These are phyloP conservation scores for Corchorus capsularis DNA, from an alignment of 345 rosid genomes.

Conservation along the genomic window DNA sequence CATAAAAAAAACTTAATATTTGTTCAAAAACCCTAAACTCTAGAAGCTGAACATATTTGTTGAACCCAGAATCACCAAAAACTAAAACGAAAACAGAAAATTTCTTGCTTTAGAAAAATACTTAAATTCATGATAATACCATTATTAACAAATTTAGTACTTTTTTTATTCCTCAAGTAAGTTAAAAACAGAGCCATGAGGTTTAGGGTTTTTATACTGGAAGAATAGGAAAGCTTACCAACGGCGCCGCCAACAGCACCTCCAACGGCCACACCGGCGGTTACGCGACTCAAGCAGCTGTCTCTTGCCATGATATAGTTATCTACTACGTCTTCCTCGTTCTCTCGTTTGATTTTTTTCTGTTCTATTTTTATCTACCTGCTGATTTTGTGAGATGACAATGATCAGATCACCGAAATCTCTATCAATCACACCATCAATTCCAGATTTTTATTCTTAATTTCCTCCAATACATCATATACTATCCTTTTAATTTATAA, in stretches of 20 bases:
- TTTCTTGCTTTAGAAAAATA: background rate
- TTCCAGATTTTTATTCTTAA: too few relatives aligned
- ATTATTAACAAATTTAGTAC: background rate
- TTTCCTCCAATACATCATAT: too few relatives aligned
- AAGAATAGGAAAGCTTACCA: conserved; percentile 38
- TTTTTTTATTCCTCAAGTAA: background rate
- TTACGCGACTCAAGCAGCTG: conserved; percentile 74
- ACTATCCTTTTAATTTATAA: too few relatives aligned
- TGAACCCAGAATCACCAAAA: background rate
- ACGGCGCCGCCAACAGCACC: conserved; percentile 98
- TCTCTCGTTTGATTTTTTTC: background rate
- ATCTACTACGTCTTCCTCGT: conserved; percentile 3
- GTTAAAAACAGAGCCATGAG: background rate
- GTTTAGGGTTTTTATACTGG: background rate
- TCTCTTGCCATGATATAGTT: conserved; percentile 86
- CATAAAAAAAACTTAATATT: background rate
- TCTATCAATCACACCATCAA: too few relatives aligned
- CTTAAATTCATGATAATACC: background rate
- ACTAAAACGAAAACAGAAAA: background rate
- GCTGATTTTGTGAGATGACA: too few relatives aligned
- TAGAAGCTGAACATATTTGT: background rate
- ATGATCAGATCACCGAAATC: too few relatives aligned
- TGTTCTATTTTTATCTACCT: too few relatives aligned
- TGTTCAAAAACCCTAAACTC: background rate
- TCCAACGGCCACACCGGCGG: conserved; percentile 88